Conservation (phyloP, 2,329 filamentous ascomycete species). For the Sordariomycetes sp. region DNA sequence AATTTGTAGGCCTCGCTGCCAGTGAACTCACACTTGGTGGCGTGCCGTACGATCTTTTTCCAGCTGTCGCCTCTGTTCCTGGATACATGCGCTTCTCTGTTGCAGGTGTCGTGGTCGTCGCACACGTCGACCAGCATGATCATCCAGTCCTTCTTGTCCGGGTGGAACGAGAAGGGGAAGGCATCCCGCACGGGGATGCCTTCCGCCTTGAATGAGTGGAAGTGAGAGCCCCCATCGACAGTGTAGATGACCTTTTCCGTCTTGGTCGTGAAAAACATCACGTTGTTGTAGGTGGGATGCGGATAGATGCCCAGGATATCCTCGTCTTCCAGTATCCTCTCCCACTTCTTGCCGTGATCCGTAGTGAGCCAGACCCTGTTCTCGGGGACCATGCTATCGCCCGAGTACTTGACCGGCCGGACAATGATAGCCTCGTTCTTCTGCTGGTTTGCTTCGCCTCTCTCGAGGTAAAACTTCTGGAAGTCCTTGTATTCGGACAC, state of each 20-base stretch:
- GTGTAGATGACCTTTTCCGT: slow-evolving; percentile 63
- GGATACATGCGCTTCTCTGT: slow-evolving; percentile 64
- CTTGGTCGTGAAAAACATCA: slow-evolving; percentile 75
- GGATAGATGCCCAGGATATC: slow-evolving; percentile 61
- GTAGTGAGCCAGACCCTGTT: slow-evolving; percentile 61
- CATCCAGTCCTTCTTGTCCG: slow-evolving; percentile 76
- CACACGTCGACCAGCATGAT: slow-evolving; percentile 80
- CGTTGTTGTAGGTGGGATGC: slow-evolving; percentile 72
- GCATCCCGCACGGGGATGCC: slow-evolving; percentile 29
- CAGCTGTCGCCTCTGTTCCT: slow-evolving; percentile 73
- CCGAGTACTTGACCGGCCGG: slow-evolving; percentile 28
- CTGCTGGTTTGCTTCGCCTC: slow-evolving; percentile 50
- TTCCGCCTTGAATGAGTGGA: slow-evolving; percentile 64
- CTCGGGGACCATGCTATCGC: slow-evolving; percentile 23
- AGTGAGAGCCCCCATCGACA: slow-evolving; percentile 62
- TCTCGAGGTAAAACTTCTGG: slow-evolving; percentile 67
- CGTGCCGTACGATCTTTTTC: slow-evolving; percentile 63
- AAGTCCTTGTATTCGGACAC: slow-evolving; percentile 39
- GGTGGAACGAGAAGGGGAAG: slow-evolving; percentile 65
- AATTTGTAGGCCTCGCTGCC: slow-evolving; percentile 47
- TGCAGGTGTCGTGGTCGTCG: slow-evolving; percentile 49
- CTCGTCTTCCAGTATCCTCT: slow-evolving; percentile 56
- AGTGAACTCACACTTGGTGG: slow-evolving; percentile 79
- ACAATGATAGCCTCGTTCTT: slow-evolving; percentile 64
- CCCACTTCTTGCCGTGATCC: slow-evolving; percentile 86